Percentiles rank a stretch among this genome's conserved stretches.
These are phyloP conservation scores for Edaphochlamys debaryana DNA, from an alignment of 139 green algal genomes.

Conservation along the genomic window DNA sequence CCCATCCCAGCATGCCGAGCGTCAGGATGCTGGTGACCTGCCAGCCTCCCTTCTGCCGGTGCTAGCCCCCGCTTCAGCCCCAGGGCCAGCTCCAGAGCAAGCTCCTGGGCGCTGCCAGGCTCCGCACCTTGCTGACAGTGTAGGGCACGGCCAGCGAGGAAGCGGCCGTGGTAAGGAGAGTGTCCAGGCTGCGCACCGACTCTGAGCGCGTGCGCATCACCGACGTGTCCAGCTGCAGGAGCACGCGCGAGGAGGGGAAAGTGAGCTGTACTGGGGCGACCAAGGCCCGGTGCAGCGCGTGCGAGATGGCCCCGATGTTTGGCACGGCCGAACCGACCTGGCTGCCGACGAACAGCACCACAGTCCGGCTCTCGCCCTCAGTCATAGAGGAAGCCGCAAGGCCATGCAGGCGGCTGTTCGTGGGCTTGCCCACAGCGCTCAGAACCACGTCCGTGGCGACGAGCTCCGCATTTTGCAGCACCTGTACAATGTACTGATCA, in stretches of 20 bases:
- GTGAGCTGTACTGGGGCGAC: too few species aligned
- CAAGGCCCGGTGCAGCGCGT: too few species aligned
- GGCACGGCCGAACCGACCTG: not conserved
- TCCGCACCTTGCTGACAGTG: slow-evolving; percentile 24
- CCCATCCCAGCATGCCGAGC: too few species aligned
- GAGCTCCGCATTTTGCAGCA: slow-evolving; percentile 4
- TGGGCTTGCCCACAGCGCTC: slow-evolving; percentile 1
- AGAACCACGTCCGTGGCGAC: slow-evolving; percentile 28
- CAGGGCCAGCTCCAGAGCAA: not conserved
- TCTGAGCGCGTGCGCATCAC: slow-evolving; percentile 28
- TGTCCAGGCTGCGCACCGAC: not conserved
- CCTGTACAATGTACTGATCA: not conserved
- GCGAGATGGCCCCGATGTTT: too few species aligned
- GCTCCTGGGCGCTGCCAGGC: too few species aligned
- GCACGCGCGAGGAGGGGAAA: too few species aligned
- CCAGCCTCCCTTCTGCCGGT: too few species aligned
- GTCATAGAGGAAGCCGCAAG: not conserved
- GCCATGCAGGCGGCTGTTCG: not conserved
- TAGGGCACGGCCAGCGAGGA: slow-evolving; percentile 43
- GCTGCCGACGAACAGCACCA: slow-evolving; percentile 32
- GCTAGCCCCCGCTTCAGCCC: too few species aligned
- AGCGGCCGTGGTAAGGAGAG: slow-evolving; percentile 1
- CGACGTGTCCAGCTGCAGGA: slow-evolving; percentile 22
- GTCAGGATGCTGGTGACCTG: too few species aligned
- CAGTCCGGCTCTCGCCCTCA: not conserved